These are phyloP conservation scores for Sphagnum magellanicum DNA, from an alignment of 228 moss, liverwort and hornwort species.

Conservation along the genomic window DNA sequence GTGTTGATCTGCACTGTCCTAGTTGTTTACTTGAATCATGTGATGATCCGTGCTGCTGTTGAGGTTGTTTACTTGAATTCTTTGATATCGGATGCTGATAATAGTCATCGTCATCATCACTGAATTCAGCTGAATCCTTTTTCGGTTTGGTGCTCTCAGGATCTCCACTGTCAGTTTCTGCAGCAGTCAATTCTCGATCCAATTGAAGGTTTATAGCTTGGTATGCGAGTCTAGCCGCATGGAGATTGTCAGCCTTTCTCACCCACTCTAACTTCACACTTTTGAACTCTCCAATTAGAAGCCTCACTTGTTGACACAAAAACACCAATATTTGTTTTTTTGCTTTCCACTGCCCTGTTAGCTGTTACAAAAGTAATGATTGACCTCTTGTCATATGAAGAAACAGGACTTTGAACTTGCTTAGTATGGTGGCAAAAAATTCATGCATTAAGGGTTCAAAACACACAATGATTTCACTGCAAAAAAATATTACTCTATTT, in stretches of 20 bases:
- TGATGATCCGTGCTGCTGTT: too few species aligned
- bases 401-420: too few species aligned
- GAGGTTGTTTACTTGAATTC: too few species aligned
- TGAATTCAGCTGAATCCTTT: not conserved
- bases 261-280: constrained; percentile 5
- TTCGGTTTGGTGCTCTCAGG: not conserved
- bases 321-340: constrained; percentile 1
- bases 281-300: not conserved
- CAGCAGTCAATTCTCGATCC: not conserved
- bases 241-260: not conserved
- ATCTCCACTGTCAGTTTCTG: not conserved
- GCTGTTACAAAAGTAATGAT: not conserved
- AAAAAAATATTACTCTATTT: too few species aligned
- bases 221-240: not conserved
- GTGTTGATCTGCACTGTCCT: too few species aligned
- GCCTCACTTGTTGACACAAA: not conserved
- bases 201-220: constrained; percentile 4
- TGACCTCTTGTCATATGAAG: not conserved
- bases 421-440: too few species aligned
- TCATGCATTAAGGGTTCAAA: too few species aligned
- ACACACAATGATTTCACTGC: too few species aligned
- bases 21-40: too few species aligned
- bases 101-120: constrained; percentile 7
- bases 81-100: constrained; percentile 2
- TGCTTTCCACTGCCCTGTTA: constrained; percentile 2